Conservation (phyloP, 2,329 filamentous ascomycete species). For the Paecilomyces fulvus region DNA sequence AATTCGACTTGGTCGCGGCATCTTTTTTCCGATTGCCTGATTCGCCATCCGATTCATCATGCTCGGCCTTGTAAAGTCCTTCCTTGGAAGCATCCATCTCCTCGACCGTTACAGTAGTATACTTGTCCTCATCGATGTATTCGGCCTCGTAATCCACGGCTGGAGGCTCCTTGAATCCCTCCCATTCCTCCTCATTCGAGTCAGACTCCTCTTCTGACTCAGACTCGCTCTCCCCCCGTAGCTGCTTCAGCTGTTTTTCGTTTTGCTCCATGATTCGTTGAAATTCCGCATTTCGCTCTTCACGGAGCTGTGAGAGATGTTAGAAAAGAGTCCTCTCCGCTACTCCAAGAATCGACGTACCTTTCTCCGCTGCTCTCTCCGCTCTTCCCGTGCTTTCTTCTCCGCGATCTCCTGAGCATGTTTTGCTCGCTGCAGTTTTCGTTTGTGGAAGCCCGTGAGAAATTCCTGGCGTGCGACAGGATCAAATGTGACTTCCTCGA, state of each 20-base stretch:
- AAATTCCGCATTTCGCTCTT: constrained; percentile 72
- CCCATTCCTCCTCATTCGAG: constrained; percentile 51
- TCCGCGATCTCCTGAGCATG: constrained; percentile 73
- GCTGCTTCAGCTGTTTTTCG: constrained; percentile 58
- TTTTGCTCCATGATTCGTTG: constrained; percentile 74
- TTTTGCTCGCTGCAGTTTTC: constrained; percentile 78
- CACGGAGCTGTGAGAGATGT: constrained; percentile 55
- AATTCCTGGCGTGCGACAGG: constrained; percentile 70
- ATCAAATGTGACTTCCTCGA: constrained; percentile 85
- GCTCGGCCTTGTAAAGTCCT: constrained; percentile 53
- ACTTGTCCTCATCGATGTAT: constrained; percentile 93
- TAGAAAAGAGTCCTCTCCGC: background rate
- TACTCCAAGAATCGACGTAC: constrained; percentile 40
- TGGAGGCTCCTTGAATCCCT: constrained; percentile 50
- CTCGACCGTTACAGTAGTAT: constrained; percentile 90
- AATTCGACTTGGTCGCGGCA: constrained; percentile 16
- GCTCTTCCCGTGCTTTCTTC: constrained; percentile 70
- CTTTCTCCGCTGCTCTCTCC: constrained; percentile 63
- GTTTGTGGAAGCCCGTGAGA: constrained; percentile 93
- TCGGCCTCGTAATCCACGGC: constrained; percentile 75
- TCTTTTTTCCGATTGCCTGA: constrained; percentile 20
- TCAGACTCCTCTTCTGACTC: constrained; percentile 24
- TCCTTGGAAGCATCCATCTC: constrained; percentile 72
- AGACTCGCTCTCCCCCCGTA: constrained; percentile 37
- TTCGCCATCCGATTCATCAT: constrained; percentile 18